Evolutionary conservation across 2,329 filamentous ascomycete species (phyloP).

Genomic region (Arthrobotrys entomopaga): DNA sequence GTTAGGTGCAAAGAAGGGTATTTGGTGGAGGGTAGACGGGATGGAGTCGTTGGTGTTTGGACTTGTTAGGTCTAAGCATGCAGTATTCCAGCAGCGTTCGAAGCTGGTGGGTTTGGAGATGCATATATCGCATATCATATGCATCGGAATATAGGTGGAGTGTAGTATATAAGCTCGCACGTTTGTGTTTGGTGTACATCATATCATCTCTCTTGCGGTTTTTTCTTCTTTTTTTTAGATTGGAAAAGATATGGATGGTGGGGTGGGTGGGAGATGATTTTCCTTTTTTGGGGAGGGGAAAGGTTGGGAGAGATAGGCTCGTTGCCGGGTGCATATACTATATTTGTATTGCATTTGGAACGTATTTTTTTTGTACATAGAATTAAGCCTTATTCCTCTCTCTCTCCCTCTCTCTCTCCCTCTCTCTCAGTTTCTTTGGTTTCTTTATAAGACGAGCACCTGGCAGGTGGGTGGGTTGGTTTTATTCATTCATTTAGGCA

Average conservation of each 20-base stretch:
- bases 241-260: constrained; percentile 1
- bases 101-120: not conserved
- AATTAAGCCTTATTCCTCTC: constrained; percentile 3
- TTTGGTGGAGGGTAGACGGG: constrained; percentile 85
- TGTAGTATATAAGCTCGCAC: no score
- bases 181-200: no score
- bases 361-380: constrained; percentile 24
- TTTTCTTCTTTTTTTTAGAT: constrained; percentile 1
- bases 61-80: constrained; percentile 68
- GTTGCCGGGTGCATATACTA: not conserved
- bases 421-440: not conserved
- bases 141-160: constrained; percentile 8
- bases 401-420: not conserved
- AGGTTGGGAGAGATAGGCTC: not conserved
- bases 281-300: not conserved
- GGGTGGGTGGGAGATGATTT: no score
- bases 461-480: no score
- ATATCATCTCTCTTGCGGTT: no score
- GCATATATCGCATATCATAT: not conserved
- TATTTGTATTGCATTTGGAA: not conserved
- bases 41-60: constrained; percentile 92
- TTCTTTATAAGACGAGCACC: no score
- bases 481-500: no score
- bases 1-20: constrained; percentile 95
- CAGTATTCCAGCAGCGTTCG: not conserved